Evolutionary conservation across 768 basidiomycete genomes (phyloP).

Genomic region (Pleurotus djamor): DNA sequence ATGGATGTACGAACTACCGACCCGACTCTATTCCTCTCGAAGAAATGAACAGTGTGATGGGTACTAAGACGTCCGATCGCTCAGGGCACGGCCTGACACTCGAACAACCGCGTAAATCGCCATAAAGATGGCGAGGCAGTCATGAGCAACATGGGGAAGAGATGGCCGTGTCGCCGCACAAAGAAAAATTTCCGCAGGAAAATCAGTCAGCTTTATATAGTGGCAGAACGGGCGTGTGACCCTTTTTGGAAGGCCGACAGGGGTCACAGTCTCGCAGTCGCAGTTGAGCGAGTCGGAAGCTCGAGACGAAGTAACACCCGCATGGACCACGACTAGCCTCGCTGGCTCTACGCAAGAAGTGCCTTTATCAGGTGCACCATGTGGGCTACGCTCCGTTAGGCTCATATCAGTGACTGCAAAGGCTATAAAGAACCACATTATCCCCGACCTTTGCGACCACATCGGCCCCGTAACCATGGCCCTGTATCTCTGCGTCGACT

Average conservation of each 20-base stretch:
- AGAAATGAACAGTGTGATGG: conserved; percentile 52
- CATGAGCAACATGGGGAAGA: conserved; percentile 92
- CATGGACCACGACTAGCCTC: neutral
- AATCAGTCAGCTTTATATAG: neutral
- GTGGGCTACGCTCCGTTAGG: conserved; percentile 9
- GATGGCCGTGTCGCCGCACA: conserved; percentile 84
- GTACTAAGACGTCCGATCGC: conserved; percentile 80
- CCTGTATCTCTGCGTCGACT: conserved; percentile 81
- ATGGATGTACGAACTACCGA: conserved; percentile 66
- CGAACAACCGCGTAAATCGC: conserved; percentile 67
- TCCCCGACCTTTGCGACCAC: neutral
- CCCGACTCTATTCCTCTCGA: conserved; percentile 58
- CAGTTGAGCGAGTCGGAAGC: too few relatives aligned
- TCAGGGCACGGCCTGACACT: conserved; percentile 89
- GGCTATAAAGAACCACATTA: neutral
- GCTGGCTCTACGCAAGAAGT: neutral
- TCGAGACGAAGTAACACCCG: neutral
- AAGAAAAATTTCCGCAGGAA: conserved; percentile 23
- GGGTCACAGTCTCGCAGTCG: too few relatives aligned
- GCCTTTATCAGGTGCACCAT: conserved; percentile 4
- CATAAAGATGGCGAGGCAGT: conserved; percentile 41
- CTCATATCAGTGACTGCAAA: neutral
- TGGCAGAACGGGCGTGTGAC: neutral
- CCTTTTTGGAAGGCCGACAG: too few relatives aligned
- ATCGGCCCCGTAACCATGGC: conserved; percentile 33